phyloP scores from a whole-genome alignment of 2,329 filamentous ascomycete genomes.

The Orbilia brochopaga region DNA sequence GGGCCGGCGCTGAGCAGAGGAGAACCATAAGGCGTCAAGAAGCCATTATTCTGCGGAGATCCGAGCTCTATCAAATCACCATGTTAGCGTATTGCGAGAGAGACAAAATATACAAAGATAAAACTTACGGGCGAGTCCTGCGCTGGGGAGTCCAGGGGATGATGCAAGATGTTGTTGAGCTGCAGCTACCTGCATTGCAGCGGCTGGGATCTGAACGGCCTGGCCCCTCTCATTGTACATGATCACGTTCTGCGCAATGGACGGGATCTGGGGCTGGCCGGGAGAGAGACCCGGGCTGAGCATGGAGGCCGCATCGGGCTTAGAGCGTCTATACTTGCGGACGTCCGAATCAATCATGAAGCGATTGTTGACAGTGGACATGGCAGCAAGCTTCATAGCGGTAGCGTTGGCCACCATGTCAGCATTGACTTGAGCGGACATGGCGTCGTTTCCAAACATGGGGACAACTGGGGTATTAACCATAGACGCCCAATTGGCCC shows the following conservation, averaged over 20 bases:
- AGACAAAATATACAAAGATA: neutral
- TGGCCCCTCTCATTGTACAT: conserved; percentile 96
- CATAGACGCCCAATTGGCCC: conserved; percentile 98
- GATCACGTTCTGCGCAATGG: conserved; percentile 75
- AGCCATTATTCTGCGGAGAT: conserved; percentile 92
- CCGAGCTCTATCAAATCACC: conserved; percentile 74
- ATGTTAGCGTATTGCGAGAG: conserved; percentile 55
- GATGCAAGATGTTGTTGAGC: conserved; percentile 52
- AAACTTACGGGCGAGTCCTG: conserved; percentile 57
- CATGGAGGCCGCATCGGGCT: conserved; percentile 72
- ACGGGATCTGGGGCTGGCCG: conserved; percentile 68
- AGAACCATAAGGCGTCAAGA: conserved; percentile 76
- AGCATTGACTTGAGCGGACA: conserved; percentile 71
- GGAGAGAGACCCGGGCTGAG: conserved; percentile 61
- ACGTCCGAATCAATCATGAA: conserved; percentile 90
- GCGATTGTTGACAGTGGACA: conserved; percentile 97
- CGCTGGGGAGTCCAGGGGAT: conserved; percentile 41
- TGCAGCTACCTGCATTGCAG: conserved; percentile 54
- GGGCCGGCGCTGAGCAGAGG: conserved; percentile 66
- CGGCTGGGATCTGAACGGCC: conserved; percentile 55
- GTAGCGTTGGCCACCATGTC: conserved; percentile 99
- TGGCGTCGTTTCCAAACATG: conserved; percentile 71
- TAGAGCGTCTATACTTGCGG: conserved; percentile 88
- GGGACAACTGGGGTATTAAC: conserved; percentile 95
- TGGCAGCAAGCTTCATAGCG: conserved; percentile 95